Evolutionary conservation across 306 rosid genomes (phyloP).

Genomic region (Benincasa hispida): DNA sequence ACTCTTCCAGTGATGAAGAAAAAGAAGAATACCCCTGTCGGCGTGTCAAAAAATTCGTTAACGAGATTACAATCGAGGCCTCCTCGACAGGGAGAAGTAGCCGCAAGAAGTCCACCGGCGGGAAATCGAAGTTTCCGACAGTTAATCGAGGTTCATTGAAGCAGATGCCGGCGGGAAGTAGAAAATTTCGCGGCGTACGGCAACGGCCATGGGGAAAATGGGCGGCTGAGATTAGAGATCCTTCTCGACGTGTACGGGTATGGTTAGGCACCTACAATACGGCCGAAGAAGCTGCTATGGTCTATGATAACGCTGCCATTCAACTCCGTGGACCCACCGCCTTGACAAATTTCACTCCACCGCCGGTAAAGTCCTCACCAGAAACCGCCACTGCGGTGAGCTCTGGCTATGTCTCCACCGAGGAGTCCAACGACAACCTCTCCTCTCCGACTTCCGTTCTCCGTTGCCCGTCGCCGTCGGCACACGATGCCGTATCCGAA

Average conservation of each 20-base stretch:
- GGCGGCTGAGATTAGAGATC: slow-evolving; percentile 99
- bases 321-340: slow-evolving; percentile 85
- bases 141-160: slow-evolving; percentile 8
- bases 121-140: background rate
- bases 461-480: slow-evolving; percentile 28
- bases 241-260: slow-evolving; percentile 62
- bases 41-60: slow-evolving; percentile 39
- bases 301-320: slow-evolving; percentile 88
- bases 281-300: slow-evolving; percentile 92
- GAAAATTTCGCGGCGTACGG: slow-evolving; percentile 77
- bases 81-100: slow-evolving; percentile 13
- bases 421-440: slow-evolving; percentile 26
- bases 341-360: slow-evolving; percentile 50
- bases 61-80: slow-evolving; percentile 46
- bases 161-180: slow-evolving; percentile 12
- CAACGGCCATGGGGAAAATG: slow-evolving; percentile 99
- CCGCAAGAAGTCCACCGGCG: background rate
- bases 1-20: slow-evolving; percentile 77
- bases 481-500: slow-evolving; percentile 34
- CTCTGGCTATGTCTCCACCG: slow-evolving; percentile 27
- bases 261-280: slow-evolving; percentile 92
- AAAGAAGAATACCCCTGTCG: slow-evolving; percentile 2
- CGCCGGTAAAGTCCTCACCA: slow-evolving; percentile 9
- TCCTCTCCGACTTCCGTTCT: slow-evolving; percentile 73
- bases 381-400: background rate